phyloP scores from a whole-genome alignment of 2,329 filamentous ascomycete species.

The Aureobasidium pullulans region DNA sequence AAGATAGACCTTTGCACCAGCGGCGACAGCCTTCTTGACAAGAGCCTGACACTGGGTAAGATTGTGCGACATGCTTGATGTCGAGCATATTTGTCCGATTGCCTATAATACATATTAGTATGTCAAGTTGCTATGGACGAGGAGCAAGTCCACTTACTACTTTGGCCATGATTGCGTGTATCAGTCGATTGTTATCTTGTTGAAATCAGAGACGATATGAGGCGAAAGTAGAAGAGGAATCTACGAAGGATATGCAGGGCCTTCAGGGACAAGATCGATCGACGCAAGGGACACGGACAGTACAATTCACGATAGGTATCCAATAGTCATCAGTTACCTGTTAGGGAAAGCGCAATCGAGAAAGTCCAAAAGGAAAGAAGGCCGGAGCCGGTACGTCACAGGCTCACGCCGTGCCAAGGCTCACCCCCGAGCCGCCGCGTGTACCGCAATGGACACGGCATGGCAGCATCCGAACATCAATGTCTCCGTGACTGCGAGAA shows the following conservation, averaged over 20 bases:
- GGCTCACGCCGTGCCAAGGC: not conserved
- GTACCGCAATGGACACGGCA: not conserved
- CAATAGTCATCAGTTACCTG: slow-evolving; percentile 4
- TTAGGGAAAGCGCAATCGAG: not conserved
- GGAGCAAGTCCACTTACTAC: slow-evolving; percentile 16
- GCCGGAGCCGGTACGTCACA: not conserved
- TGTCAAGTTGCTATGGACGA: not conserved
- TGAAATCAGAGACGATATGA: too few relatives aligned
- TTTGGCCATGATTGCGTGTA: slow-evolving; percentile 24
- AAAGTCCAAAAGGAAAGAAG: not conserved
- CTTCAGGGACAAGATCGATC: not conserved
- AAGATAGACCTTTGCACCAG: slow-evolving; percentile 65
- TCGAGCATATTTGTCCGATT: slow-evolving; percentile 84
- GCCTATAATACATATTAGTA: slow-evolving; percentile 49
- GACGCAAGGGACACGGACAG: not conserved
- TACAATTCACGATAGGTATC: not conserved
- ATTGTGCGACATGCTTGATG: slow-evolving; percentile 68
- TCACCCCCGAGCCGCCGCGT: slow-evolving; percentile 8
- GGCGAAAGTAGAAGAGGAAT: not conserved
- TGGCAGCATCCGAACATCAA: not conserved
- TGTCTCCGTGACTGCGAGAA: not conserved
- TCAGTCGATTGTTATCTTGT: too few relatives aligned
- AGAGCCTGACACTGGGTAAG: slow-evolving; percentile 68
- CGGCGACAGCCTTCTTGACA: slow-evolving; percentile 62
- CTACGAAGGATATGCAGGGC: slow-evolving; percentile 1